Conservation (phyloP, 306 rosid genomes). For the Cucurbita ficifolia region DNA sequence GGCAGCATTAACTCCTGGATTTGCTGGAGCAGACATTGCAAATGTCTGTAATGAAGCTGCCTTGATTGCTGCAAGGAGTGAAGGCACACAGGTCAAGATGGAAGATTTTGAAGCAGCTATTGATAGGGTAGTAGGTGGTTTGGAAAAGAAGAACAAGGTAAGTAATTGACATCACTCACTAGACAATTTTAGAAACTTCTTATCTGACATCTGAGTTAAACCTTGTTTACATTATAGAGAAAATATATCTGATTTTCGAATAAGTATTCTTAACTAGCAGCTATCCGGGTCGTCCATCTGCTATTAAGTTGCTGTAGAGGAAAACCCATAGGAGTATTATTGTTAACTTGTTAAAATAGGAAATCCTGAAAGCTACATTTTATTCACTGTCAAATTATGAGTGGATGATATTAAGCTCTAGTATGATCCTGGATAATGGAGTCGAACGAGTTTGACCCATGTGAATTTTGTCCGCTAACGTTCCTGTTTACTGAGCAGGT, state of each 20-base stretch:
- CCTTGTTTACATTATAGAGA: neutral
- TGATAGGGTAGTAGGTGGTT: constrained; percentile 89
- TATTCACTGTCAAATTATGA: neutral
- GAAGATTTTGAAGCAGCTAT: constrained; percentile 76
- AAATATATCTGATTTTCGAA: neutral
- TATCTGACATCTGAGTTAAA: neutral
- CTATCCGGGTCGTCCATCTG: neutral
- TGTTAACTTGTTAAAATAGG: neutral
- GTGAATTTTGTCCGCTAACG: neutral
- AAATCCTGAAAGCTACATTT: neutral
- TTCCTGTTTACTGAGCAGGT: constrained; percentile 36
- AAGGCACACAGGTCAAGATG: constrained; percentile 49
- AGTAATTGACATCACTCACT: neutral
- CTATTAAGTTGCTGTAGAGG: neutral
- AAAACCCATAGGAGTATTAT: neutral
- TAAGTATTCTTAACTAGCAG: neutral
- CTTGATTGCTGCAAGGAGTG: constrained; percentile 78
- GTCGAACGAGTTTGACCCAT: neutral
- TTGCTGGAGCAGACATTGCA: constrained; percentile 99
- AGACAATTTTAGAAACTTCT: neutral
- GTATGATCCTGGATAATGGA: neutral
- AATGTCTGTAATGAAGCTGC: constrained; percentile 98
- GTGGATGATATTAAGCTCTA: neutral
- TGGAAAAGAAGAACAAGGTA: constrained; percentile 98
- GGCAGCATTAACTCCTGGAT: constrained; percentile 96